These are phyloP conservation scores for Handroanthus guayacan DNA, from an alignment of 257 asterid genomes.

Conservation along the genomic window DNA sequence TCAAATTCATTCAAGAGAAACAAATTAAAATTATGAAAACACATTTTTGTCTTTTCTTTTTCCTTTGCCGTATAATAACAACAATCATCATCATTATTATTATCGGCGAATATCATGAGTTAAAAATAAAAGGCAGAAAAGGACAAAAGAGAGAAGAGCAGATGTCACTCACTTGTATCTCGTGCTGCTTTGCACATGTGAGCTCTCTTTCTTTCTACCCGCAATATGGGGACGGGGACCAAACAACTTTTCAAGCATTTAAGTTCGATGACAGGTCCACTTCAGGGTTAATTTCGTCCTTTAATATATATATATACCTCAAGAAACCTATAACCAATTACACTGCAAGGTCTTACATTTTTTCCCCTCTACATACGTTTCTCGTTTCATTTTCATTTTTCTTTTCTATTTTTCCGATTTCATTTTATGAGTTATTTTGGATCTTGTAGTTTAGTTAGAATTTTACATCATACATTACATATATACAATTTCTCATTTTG, in stretches of 20 bases:
- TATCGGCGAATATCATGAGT: neutral
- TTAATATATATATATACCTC: neutral
- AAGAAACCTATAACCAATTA: neutral
- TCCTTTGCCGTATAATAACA: too few relatives aligned
- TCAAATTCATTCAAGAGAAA: too few relatives aligned
- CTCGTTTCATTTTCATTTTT: too few relatives aligned
- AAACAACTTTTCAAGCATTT: conserved; percentile 30
- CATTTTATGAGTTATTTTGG: too few relatives aligned
- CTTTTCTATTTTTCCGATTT: too few relatives aligned
- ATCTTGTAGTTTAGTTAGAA: too few relatives aligned
- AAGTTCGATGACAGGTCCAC: neutral
- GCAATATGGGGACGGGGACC: conserved; percentile 34
- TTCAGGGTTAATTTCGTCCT: conserved; percentile 13
- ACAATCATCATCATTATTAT: too few relatives aligned
- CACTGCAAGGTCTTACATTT: too few relatives aligned
- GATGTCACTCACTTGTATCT: conserved; percentile 52
- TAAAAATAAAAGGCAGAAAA: neutral
- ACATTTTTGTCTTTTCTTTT: too few relatives aligned
- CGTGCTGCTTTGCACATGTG: conserved; percentile 59
- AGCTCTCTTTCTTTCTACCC: conserved; percentile 22
- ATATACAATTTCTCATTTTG: too few relatives aligned
- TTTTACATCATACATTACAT: too few relatives aligned
- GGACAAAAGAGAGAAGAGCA: conserved; percentile 28
- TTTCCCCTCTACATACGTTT: too few relatives aligned
- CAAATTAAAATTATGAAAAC: neutral